Conservation (phyloP, 129 eudicot species). For the Logfia minima region DNA sequence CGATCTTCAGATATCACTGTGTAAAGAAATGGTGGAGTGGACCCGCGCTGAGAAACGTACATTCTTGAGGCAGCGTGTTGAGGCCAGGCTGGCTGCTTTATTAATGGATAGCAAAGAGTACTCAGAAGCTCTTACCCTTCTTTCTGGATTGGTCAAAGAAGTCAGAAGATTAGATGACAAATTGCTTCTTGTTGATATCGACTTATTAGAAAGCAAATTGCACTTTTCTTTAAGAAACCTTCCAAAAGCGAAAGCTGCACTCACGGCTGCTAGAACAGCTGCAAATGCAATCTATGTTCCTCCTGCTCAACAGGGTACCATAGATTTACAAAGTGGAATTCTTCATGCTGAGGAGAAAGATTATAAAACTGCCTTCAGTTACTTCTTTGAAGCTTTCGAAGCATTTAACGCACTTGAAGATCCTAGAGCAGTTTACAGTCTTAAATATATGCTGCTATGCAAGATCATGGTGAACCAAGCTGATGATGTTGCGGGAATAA, state of each 20-base stretch:
- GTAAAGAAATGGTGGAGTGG: slow-evolving; percentile 67
- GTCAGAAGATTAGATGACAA: slow-evolving; percentile 50
- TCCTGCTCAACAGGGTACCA: slow-evolving; percentile 60
- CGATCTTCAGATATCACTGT: slow-evolving; percentile 54
- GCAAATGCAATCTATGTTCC: slow-evolving; percentile 76
- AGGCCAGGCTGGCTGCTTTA: slow-evolving; percentile 43
- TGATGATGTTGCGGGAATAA: slow-evolving; percentile 70
- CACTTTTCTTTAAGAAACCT: slow-evolving; percentile 50
- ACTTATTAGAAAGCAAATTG: slow-evolving; percentile 58
- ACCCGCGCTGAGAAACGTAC: slow-evolving; percentile 60
- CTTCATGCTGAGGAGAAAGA: slow-evolving; percentile 59
- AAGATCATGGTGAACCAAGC: slow-evolving; percentile 67
- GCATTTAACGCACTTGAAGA: slow-evolving; percentile 65
- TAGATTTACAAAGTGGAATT: slow-evolving; percentile 56
- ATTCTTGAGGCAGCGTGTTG: slow-evolving; percentile 50
- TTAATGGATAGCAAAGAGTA: slow-evolving; percentile 52
- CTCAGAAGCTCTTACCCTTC: slow-evolving; percentile 49
- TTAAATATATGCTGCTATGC: slow-evolving; percentile 71
- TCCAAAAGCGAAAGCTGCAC: slow-evolving; percentile 68
- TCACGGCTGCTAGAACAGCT: slow-evolving; percentile 71
- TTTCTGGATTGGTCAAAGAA: slow-evolving; percentile 48
- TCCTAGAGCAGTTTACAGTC: slow-evolving; percentile 58
- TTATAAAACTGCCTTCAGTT: slow-evolving; percentile 63
- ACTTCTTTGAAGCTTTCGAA: slow-evolving; percentile 61
- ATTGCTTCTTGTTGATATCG: slow-evolving; percentile 54